Conservation (phyloP, 306 rosid genomes). For the Herpetospermum pedunculosum region DNA sequence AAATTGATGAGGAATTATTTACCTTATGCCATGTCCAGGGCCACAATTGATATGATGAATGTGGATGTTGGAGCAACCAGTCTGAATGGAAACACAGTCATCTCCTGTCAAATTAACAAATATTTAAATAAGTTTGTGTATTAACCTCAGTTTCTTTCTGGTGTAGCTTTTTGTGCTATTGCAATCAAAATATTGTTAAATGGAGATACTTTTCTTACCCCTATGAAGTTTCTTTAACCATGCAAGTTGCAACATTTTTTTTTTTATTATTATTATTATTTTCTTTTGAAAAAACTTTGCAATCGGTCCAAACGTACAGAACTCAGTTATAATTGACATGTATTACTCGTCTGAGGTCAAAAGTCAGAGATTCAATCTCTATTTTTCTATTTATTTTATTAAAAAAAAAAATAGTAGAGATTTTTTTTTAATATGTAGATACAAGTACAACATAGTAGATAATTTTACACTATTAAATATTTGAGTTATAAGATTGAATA, state of each 20-base stretch:
- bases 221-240: no score
- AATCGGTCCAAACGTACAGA: no score
- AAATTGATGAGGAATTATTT: constrained; percentile 1
- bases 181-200: not conserved
- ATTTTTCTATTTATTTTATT: no score
- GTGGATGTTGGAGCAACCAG: constrained; percentile 83
- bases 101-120: constrained; percentile 46
- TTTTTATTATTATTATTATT: no score
- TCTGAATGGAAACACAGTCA: constrained; percentile 97
- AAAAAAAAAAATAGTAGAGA: no score
- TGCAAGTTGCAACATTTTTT: no score
- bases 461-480: not conserved
- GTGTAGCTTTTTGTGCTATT: not conserved
- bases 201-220: not conserved
- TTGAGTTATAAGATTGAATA: not conserved
- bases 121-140: not conserved
- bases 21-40: constrained; percentile 99
- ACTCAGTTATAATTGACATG: no score
- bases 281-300: no score
- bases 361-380: no score
- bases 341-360: no score
- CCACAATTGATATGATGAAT: constrained; percentile 82
- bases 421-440: no score
- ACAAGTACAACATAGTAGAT: no score
- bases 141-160: not conserved